Conservation (phyloP, 495 filamentous ascomycete species). For the Thermochaetoides thermophila region DNA sequence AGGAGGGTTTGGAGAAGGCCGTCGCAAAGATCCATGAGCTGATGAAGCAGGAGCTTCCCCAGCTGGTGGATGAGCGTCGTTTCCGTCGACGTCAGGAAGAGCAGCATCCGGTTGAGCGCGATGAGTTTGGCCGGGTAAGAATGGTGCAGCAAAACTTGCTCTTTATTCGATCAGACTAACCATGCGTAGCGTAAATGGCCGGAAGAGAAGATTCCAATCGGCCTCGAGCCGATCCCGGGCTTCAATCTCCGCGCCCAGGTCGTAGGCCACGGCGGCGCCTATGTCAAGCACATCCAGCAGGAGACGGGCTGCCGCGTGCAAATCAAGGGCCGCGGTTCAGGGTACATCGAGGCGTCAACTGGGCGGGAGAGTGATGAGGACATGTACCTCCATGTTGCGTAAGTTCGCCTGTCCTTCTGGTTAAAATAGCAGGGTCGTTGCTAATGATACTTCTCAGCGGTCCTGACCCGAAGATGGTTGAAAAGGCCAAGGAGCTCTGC, state of each 20-base stretch:
- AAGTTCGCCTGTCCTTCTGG: slow-evolving; percentile 19
- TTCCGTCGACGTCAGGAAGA: slow-evolving; percentile 84
- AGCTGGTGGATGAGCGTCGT: slow-evolving; percentile 85
- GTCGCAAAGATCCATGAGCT: slow-evolving; percentile 76
- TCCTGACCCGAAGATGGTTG: slow-evolving; percentile 73
- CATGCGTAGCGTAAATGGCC: slow-evolving; percentile 84
- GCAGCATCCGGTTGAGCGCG: slow-evolving; percentile 77
- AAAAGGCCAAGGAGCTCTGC: slow-evolving; percentile 74
- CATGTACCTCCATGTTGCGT: slow-evolving; percentile 95
- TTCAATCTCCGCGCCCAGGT: slow-evolving; percentile 95
- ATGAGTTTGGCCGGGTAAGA: slow-evolving; percentile 83
- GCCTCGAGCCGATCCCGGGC: slow-evolving; percentile 80
- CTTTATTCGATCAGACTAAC: slow-evolving; percentile 17
- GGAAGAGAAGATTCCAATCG: slow-evolving; percentile 81
- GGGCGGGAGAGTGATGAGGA: slow-evolving; percentile 80
- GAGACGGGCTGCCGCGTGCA: slow-evolving; percentile 90
- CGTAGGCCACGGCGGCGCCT: slow-evolving; percentile 80
- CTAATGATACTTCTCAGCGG: slow-evolving; percentile 43
- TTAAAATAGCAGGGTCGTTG: neutral
- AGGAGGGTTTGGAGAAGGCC: slow-evolving; percentile 80
- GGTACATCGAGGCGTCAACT: slow-evolving; percentile 76
- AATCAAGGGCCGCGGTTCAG: slow-evolving; percentile 94
- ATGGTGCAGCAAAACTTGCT: neutral
- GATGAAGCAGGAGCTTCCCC: slow-evolving; percentile 92
- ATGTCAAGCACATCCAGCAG: slow-evolving; percentile 95